These are phyloP conservation scores for Aspergillus transmontanensis DNA, from an alignment of 2,329 filamentous ascomycete species.

Conservation along the genomic window DNA sequence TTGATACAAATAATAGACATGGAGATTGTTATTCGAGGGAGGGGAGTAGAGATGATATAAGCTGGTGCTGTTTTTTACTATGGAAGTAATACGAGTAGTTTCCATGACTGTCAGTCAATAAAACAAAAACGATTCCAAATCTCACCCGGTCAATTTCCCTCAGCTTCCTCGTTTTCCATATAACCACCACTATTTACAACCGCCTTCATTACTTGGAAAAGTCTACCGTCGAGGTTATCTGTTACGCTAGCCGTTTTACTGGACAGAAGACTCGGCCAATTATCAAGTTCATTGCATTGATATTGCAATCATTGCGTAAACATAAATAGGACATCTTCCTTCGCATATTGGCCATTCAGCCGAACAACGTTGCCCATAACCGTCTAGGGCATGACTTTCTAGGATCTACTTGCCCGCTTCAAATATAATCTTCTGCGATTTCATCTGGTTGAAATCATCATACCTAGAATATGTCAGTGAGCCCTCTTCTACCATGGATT, in stretches of 20 bases:
- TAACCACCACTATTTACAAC: too few relatives aligned
- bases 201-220: too few relatives aligned
- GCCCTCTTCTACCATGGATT: too few relatives aligned
- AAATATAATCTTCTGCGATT: conserved; percentile 72
- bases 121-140: too few relatives aligned
- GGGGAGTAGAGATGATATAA: too few relatives aligned
- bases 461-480: conserved; percentile 48
- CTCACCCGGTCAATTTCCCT: too few relatives aligned
- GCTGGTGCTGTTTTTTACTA: too few relatives aligned
- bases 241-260: not conserved
- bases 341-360: not conserved
- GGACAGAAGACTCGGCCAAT: not conserved
- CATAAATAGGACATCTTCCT: not conserved
- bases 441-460: conserved; percentile 69
- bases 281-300: not conserved
- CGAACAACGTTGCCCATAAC: not conserved
- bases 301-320: not conserved
- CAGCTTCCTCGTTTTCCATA: too few relatives aligned
- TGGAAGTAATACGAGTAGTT: too few relatives aligned
- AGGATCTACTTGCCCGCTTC: conserved; percentile 35
- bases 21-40: not conserved
- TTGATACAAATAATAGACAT: not conserved
- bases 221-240: not conserved
- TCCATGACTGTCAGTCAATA: too few relatives aligned
- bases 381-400: not conserved